A percentile compares a stretch with the other conserved stretches of the same genome.
Evolutionary conservation across 345 rosid genomes (phyloP).

Genomic region (Aegle marmelos): DNA sequence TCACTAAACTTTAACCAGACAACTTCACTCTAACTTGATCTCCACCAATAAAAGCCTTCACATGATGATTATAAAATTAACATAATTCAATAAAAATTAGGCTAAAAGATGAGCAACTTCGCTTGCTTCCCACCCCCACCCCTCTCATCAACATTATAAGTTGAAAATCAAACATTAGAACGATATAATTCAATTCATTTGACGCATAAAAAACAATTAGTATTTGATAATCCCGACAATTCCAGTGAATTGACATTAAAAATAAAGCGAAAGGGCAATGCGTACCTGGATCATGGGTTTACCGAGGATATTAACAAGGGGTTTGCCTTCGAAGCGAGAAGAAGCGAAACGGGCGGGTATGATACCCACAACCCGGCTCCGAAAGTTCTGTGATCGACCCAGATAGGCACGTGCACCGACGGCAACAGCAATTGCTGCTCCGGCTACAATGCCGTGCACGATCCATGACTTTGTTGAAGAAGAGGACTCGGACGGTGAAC

Average conservation of each 20-base stretch:
- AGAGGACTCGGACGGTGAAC: constrained; percentile 33
- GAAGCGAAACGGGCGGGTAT: constrained; percentile 97
- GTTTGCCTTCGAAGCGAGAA: constrained; percentile 89
- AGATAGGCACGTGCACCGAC: constrained; percentile 63
- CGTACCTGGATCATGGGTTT: constrained; percentile 98
- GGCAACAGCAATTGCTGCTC: constrained; percentile 65
- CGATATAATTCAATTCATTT: background rate
- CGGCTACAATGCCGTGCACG: constrained; percentile 63
- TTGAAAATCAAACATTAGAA: background rate
- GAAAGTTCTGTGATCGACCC: constrained; percentile 50
- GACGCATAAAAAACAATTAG: background rate
- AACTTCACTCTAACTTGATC: background rate
- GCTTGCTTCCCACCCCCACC: background rate
- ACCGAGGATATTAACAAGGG: constrained; percentile 78
- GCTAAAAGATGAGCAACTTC: background rate
- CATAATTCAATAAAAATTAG: background rate
- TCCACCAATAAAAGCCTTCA: background rate
- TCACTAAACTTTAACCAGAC: background rate
- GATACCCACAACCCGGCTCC: constrained; percentile 85
- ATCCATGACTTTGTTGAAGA: constrained; percentile 61
- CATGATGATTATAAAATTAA: background rate
- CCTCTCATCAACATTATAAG: background rate
- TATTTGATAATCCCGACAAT: background rate
- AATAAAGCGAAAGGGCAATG: background rate
- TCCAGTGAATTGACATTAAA: background rate